phyloP scores from a whole-genome alignment of 768 basidiomycete genomes.

The Hygrocybe punicea region DNA sequence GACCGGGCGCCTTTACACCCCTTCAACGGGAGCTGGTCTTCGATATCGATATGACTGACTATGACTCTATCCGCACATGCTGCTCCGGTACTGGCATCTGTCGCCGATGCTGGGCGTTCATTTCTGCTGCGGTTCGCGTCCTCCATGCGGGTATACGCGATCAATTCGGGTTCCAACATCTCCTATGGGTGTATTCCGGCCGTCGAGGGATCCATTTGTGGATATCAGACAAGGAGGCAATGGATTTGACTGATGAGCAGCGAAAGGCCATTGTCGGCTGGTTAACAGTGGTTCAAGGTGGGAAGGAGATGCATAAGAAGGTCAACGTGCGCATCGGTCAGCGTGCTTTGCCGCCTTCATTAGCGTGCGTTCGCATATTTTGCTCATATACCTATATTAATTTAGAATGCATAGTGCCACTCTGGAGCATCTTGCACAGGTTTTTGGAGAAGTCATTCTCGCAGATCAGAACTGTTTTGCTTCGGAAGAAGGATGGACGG shows the following conservation, averaged over 20 bases:
- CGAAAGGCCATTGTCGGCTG: slow-evolving; percentile 83
- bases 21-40: slow-evolving; percentile 90
- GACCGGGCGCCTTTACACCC: slow-evolving; percentile 66
- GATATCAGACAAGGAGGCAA: slow-evolving; percentile 87
- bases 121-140: slow-evolving; percentile 86
- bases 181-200: slow-evolving; percentile 98
- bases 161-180: slow-evolving; percentile 85
- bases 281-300: slow-evolving; percentile 77
- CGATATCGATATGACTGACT: slow-evolving; percentile 99
- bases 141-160: slow-evolving; percentile 75
- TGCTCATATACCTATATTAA: background rate
- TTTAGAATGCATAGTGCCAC: slow-evolving; percentile 37
- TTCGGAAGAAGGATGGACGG: slow-evolving; percentile 66
- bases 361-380: slow-evolving; percentile 50
- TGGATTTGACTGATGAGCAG: slow-evolving; percentile 89
- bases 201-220: slow-evolving; percentile 98
- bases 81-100: slow-evolving; percentile 91
- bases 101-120: slow-evolving; percentile 90
- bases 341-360: slow-evolving; percentile 63
- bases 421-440: slow-evolving; percentile 45
- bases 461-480: slow-evolving; percentile 83
- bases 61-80: slow-evolving; percentile 92
- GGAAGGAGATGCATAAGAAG: slow-evolving; percentile 78
- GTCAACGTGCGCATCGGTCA: slow-evolving; percentile 61
- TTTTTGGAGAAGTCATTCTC: slow-evolving; percentile 69